Percentiles rank a stretch among this genome's conserved stretches.
phyloP scores from a whole-genome alignment of 306 rosid genomes.

The Heteromeles arbutifolia region DNA sequence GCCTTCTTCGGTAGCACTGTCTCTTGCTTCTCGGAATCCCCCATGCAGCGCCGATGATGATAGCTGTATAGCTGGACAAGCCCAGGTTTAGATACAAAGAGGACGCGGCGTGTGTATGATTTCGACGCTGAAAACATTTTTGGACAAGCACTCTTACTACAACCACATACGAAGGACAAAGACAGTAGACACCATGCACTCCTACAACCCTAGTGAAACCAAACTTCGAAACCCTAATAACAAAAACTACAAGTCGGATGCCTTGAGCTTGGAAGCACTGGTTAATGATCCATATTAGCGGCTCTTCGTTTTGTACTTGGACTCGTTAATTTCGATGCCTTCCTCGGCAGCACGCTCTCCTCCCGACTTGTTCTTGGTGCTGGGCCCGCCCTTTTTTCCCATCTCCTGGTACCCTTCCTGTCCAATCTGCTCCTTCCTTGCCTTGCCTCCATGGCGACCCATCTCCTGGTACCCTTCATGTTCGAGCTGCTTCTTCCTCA shows the following conservation, averaged over 20 bases:
- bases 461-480: slow-evolving; percentile 38
- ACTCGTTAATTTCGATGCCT: slow-evolving; percentile 49
- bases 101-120: not conserved
- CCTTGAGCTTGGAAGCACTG: not conserved
- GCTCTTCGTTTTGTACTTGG: slow-evolving; percentile 39
- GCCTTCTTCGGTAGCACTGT: too few species aligned
- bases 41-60: too few species aligned
- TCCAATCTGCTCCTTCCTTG: not conserved
- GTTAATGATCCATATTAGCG: not conserved
- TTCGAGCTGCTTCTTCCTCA: slow-evolving; percentile 21
- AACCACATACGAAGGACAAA: not conserved
- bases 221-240: not conserved
- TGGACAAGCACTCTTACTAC: not conserved
- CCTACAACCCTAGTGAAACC: not conserved
- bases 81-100: too few species aligned
- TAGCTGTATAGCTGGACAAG: too few species aligned
- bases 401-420: not conserved
- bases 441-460: slow-evolving; percentile 14
- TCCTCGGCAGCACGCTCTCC: slow-evolving; percentile 52
- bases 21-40: too few species aligned
- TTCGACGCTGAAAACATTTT: not conserved
- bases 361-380: slow-evolving; percentile 46
- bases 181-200: not conserved
- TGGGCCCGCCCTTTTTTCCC: slow-evolving; percentile 53
- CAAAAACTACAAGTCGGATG: not conserved